phyloP scores from a whole-genome alignment of 169 alveolate species.

The Plasmodium malariae region DNA sequence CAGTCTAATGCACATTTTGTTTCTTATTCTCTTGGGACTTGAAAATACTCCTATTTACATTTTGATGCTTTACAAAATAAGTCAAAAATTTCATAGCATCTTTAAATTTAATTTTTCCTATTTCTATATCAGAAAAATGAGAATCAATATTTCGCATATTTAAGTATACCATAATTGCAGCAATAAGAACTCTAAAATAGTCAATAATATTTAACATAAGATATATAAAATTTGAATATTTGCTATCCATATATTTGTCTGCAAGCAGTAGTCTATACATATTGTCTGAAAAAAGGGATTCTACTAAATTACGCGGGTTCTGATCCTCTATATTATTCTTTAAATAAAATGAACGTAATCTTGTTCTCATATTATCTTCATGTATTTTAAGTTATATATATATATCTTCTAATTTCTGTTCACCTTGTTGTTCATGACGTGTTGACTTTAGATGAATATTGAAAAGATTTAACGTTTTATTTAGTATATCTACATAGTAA shows the following conservation, averaged over 20 bases:
- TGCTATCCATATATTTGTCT: background rate
- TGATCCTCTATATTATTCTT: constrained; percentile 5
- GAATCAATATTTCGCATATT: constrained; percentile 4
- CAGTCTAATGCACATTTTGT: too few relatives aligned
- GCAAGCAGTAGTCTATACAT: background rate
- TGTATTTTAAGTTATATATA: constrained; percentile 9
- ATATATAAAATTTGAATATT: constrained; percentile 7
- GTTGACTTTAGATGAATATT: constrained; percentile 13
- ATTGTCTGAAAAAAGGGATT: background rate
- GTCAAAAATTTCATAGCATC: constrained; percentile 11
- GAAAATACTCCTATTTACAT: background rate
- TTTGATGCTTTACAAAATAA: background rate
- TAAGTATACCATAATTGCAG: background rate
- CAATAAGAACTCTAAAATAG: constrained; percentile 20
- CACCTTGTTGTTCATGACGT: background rate
- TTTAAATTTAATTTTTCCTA: background rate
- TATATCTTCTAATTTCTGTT: background rate
- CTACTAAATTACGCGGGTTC: background rate
- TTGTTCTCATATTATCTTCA: background rate
- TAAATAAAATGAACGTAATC: background rate
- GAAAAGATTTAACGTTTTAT: background rate
- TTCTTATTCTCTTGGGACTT: background rate
- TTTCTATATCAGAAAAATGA: constrained; percentile 9
- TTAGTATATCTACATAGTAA: constrained; percentile 2
- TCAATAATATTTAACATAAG: constrained; percentile 1